These are phyloP conservation scores for Eutrema yunnanense DNA, from an alignment of 345 rosid genomes.

Conservation along the genomic window DNA sequence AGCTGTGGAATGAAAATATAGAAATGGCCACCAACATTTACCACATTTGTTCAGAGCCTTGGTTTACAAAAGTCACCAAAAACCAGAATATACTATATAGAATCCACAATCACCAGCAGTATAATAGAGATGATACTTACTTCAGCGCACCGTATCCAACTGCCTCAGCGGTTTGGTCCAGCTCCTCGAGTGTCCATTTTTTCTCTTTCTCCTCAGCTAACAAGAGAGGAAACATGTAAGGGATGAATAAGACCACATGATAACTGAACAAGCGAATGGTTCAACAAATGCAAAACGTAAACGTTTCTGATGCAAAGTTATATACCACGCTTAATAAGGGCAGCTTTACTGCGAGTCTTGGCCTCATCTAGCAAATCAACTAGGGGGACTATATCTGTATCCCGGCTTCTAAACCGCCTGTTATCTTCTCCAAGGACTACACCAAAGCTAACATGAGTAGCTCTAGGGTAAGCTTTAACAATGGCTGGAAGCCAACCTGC, in stretches of 20 bases:
- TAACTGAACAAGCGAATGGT: neutral
- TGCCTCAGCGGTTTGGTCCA: constrained; percentile 79
- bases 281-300: neutral
- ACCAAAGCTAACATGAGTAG: too few relatives aligned
- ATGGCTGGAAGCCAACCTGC: too few relatives aligned
- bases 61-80: neutral
- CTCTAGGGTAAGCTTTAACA: too few relatives aligned
- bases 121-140: constrained; percentile 38
- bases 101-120: neutral
- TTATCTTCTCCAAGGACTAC: too few relatives aligned
- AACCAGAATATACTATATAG: neutral
- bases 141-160: constrained; percentile 88
- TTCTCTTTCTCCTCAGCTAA: constrained; percentile 46
- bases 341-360: too few relatives aligned
- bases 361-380: too few relatives aligned
- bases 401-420: too few relatives aligned
- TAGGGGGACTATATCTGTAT: too few relatives aligned
- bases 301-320: neutral
- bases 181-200: constrained; percentile 71
- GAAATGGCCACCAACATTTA: neutral
- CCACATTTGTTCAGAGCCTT: neutral
- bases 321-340: too few relatives aligned
- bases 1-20: neutral
- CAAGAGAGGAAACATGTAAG: neutral
- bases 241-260: neutral